Conservation (phyloP, 2,329 filamentous ascomycete genomes). For the Pyricularia sp. region DNA sequence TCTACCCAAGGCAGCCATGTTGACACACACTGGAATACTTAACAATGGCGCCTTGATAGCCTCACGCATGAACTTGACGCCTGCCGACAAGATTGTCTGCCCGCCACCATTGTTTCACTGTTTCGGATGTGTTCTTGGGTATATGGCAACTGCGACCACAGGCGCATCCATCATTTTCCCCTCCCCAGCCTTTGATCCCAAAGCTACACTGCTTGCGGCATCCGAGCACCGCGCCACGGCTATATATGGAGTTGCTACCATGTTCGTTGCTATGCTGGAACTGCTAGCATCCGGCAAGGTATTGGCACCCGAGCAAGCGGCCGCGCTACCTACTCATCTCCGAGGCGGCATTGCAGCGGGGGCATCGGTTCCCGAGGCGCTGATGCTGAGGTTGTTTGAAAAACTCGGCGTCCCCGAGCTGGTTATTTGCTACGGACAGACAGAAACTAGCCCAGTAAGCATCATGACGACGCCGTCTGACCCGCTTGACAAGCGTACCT, state of each 20-base stretch:
- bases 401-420: slow-evolving; percentile 66
- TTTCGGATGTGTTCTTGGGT: slow-evolving; percentile 85
- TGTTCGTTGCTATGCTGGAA: slow-evolving; percentile 83
- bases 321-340: slow-evolving; percentile 29
- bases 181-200: slow-evolving; percentile 72
- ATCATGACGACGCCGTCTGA: slow-evolving; percentile 74
- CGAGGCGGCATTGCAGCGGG: slow-evolving; percentile 89
- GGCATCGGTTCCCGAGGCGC: slow-evolving; percentile 64
- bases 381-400: slow-evolving; percentile 66
- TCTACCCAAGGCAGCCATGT: slow-evolving; percentile 78
- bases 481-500: slow-evolving; percentile 57
- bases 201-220: slow-evolving; percentile 49
- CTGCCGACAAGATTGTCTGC: slow-evolving; percentile 65
- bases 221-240: slow-evolving; percentile 42
- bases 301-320: slow-evolving; percentile 5
- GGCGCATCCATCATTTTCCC: slow-evolving; percentile 76
- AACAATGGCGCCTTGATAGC: slow-evolving; percentile 87
- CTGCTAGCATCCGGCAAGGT: slow-evolving; percentile 41
- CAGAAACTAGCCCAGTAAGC: slow-evolving; percentile 68
- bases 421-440: slow-evolving; percentile 96
- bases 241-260: slow-evolving; percentile 84
- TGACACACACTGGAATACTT: slow-evolving; percentile 73
- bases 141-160: slow-evolving; percentile 80
- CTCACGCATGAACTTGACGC: slow-evolving; percentile 66
- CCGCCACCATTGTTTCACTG: slow-evolving; percentile 82